These are phyloP conservation scores for Saccharomycopsis oosterbeekiorum DNA, from an alignment of 805 yeast species.

Conservation along the genomic window DNA sequence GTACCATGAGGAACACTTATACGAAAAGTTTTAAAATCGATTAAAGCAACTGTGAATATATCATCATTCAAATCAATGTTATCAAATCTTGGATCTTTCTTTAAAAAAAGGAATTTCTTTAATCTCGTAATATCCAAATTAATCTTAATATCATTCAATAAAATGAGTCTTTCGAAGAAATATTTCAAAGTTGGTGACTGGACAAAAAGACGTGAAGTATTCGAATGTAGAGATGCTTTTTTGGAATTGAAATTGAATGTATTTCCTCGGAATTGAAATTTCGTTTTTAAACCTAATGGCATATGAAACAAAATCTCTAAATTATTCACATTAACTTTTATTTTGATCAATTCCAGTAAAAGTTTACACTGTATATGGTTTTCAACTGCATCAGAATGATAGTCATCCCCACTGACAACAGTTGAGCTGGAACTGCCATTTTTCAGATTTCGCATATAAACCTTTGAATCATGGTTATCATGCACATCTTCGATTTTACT, in stretches of 20 bases:
- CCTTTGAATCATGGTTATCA: not conserved
- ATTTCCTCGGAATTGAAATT: constrained; percentile 33
- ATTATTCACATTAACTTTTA: constrained; percentile 20
- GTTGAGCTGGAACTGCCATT: not conserved
- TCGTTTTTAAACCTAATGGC: constrained; percentile 40
- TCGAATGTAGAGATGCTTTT: constrained; percentile 23
- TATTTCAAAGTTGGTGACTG: constrained; percentile 41
- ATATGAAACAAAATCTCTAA: constrained; percentile 27
- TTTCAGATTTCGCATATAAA: not conserved
- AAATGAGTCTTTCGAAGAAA: constrained; percentile 40
- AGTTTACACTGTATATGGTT: not conserved
- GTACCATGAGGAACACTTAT: not conserved
- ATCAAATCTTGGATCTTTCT: constrained; percentile 15
- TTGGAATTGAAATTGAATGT: constrained; percentile 19
- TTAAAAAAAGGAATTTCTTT: constrained; percentile 1
- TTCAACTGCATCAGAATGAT: not conserved
- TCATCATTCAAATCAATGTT: constrained; percentile 16
- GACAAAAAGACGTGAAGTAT: constrained; percentile 35
- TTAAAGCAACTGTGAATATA: not conserved
- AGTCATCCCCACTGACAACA: not conserved
- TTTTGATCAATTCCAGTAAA: constrained; percentile 20
- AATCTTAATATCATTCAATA: constrained; percentile 23
- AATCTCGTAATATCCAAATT: constrained; percentile 1
- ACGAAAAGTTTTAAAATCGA: constrained; percentile 7
- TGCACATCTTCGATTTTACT: no score